Conservation (phyloP, 805 yeast genomes). For the Nakazawaea anatomiae region DNA sequence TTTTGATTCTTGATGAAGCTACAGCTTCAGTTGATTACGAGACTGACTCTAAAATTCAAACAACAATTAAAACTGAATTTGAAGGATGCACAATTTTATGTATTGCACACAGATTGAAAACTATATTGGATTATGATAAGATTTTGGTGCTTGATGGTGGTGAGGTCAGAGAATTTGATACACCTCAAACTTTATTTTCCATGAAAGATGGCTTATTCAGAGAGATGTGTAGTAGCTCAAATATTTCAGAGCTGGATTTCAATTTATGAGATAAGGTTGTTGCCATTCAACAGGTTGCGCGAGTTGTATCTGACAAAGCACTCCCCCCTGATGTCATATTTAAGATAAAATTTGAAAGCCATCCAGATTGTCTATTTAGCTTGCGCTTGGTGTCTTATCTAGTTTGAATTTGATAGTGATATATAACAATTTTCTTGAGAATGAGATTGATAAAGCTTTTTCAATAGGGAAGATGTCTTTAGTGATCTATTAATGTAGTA, state of each 20-base stretch:
- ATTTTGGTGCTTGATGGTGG: constrained; percentile 59
- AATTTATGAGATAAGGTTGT: neutral
- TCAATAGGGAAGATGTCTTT: too few species aligned
- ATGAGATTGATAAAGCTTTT: too few species aligned
- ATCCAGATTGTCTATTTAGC: too few species aligned
- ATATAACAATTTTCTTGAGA: too few species aligned
- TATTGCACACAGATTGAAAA: constrained; percentile 66
- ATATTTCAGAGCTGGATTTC: constrained; percentile 35
- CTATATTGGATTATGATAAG: constrained; percentile 54
- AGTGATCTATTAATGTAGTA: too few species aligned
- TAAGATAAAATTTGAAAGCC: too few species aligned
- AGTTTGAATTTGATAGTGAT: too few species aligned
- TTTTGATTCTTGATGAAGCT: constrained; percentile 69
- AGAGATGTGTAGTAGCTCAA: constrained; percentile 45
- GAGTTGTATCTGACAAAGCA: too few species aligned
- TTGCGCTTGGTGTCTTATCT: too few species aligned
- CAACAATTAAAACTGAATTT: constrained; percentile 54
- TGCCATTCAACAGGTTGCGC: too few species aligned
- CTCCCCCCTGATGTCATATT: too few species aligned
- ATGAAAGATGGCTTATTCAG: constrained; percentile 38
- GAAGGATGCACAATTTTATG: constrained; percentile 59
- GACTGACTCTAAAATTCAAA: constrained; percentile 61
- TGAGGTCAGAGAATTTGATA: constrained; percentile 45
- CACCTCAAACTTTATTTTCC: constrained; percentile 41
- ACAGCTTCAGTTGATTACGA: constrained; percentile 73